These are phyloP conservation scores for Luzula sylvatica DNA, from an alignment of 176 grass and related monocot species.

Conservation along the genomic window DNA sequence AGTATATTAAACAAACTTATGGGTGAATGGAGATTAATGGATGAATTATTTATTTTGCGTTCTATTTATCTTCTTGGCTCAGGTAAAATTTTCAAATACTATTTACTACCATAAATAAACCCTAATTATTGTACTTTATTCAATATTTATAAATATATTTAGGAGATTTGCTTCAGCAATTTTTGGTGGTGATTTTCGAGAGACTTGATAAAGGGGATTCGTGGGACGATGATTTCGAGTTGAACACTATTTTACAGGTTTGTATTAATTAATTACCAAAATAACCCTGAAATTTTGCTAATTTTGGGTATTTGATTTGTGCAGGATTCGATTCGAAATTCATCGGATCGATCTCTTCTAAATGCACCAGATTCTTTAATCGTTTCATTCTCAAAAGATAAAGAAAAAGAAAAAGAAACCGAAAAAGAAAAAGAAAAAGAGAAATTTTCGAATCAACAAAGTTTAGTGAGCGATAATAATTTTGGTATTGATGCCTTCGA, in stretches of 20 bases:
- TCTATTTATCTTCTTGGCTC: conserved; percentile 95
- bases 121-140: conserved; percentile 10
- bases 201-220: conserved; percentile 82
- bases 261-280: conserved; percentile 8
- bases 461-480: conserved; percentile 43
- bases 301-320: conserved; percentile 20
- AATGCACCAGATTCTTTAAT: conserved; percentile 77
- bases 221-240: conserved; percentile 94
- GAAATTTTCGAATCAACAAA: conserved; percentile 36
- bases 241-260: conserved; percentile 94
- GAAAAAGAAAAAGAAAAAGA: no score
- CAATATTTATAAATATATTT: conserved; percentile 24
- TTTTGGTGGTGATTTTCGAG: conserved; percentile 72
- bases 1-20: conserved; percentile 72
- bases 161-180: conserved; percentile 98
- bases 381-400: conserved; percentile 49
- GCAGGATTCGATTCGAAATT: conserved; percentile 94
- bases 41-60: conserved; percentile 79
- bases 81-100: conserved; percentile 29
- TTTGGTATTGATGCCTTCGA: conserved; percentile 92
- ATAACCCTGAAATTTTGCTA: conserved; percentile 8
- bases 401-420: conserved; percentile 9
- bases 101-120: no score
- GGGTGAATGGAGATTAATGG: conserved; percentile 92
- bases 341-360: conserved; percentile 67